These are phyloP conservation scores for Phellopilus nigrolimitatus DNA, from an alignment of 1,284 basidiomycete species.

Conservation along the genomic window DNA sequence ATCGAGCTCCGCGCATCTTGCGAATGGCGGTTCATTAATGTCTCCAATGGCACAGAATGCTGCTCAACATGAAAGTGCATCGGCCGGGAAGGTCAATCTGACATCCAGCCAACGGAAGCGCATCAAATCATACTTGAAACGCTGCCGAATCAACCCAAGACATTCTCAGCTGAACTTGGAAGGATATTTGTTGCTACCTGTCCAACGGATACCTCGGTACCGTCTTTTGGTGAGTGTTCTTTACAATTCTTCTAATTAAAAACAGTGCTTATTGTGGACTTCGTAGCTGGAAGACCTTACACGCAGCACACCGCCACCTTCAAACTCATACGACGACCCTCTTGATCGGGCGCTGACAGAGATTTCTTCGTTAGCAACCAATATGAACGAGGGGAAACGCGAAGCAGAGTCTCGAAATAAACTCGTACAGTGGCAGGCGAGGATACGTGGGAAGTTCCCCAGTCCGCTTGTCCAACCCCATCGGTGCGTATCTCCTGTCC, in stretches of 20 bases:
- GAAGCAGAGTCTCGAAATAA: slow-evolving; percentile 87
- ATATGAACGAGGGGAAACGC: slow-evolving; percentile 96
- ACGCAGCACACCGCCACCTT: slow-evolving; percentile 74
- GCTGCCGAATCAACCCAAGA: slow-evolving; percentile 76
- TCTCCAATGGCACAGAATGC: slow-evolving; percentile 47
- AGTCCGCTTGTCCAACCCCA: slow-evolving; percentile 98
- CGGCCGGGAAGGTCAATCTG: slow-evolving; percentile 31
- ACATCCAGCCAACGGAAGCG: slow-evolving; percentile 79
- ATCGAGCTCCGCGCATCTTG: slow-evolving; percentile 58
- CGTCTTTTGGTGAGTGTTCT: slow-evolving; percentile 68
- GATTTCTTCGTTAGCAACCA: slow-evolving; percentile 82
- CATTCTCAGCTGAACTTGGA: slow-evolving; percentile 98
- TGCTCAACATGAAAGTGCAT: slow-evolving; percentile 29
- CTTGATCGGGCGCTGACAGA: slow-evolving; percentile 81
- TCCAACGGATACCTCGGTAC: slow-evolving; percentile 96
- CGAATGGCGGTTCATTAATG: slow-evolving; percentile 55
- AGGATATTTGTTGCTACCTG: slow-evolving; percentile 89
- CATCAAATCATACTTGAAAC: slow-evolving; percentile 83
- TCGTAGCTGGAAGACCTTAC: slow-evolving; percentile 79
- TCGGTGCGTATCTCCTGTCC: slow-evolving; percentile 46
- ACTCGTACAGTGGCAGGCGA: slow-evolving; percentile 87
- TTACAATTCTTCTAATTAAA: background rate
- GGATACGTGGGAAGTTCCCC: slow-evolving; percentile 88
- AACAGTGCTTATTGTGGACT: slow-evolving; percentile 21
- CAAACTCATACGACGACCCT: slow-evolving; percentile 73